A percentile compares a stretch with the other conserved stretches of the same genome.
Evolutionary conservation across 306 rosid genomes (phyloP).

Genomic region (Senna tora): DNA sequence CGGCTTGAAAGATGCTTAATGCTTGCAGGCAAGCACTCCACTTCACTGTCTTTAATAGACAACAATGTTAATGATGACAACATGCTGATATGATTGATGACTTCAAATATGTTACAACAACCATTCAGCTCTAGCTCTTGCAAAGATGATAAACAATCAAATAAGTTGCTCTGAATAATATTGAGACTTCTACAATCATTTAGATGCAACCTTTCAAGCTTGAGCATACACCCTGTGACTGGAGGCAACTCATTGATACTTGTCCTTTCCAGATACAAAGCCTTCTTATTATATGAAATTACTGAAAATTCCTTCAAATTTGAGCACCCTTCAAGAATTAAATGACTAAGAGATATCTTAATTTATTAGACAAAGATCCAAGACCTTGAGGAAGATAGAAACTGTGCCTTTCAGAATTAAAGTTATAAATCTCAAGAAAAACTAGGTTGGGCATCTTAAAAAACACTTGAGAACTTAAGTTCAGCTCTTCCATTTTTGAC

Average conservation of each 20-base stretch:
- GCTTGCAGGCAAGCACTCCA: too few species aligned
- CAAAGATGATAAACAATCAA: background rate
- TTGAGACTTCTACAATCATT: too few species aligned
- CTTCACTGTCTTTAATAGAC: too few species aligned
- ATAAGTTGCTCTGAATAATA: background rate
- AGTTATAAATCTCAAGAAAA: background rate
- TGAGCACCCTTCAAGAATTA: background rate
- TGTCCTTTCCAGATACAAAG: background rate
- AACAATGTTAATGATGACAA: too few species aligned
- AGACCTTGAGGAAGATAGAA: background rate
- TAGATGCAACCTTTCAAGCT: background rate
- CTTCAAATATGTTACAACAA: too few species aligned
- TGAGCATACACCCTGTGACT: background rate
- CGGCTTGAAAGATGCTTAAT: too few species aligned
- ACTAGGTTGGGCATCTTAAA: background rate
- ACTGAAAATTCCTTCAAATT: background rate
- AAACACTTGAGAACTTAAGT: background rate
- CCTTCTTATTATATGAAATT: background rate
- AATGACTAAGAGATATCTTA: background rate
- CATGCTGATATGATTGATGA: too few species aligned
- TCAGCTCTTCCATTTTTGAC: background rate
- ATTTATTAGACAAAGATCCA: background rate
- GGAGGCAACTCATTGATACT: background rate
- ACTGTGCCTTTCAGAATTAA: background rate
- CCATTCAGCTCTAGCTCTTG: too few species aligned